Percentiles rank a stretch among this genome's conserved stretches.
These are phyloP conservation scores for Ceratocystis alfenasii DNA, from an alignment of 2,329 filamentous ascomycete species.

Conservation along the genomic window DNA sequence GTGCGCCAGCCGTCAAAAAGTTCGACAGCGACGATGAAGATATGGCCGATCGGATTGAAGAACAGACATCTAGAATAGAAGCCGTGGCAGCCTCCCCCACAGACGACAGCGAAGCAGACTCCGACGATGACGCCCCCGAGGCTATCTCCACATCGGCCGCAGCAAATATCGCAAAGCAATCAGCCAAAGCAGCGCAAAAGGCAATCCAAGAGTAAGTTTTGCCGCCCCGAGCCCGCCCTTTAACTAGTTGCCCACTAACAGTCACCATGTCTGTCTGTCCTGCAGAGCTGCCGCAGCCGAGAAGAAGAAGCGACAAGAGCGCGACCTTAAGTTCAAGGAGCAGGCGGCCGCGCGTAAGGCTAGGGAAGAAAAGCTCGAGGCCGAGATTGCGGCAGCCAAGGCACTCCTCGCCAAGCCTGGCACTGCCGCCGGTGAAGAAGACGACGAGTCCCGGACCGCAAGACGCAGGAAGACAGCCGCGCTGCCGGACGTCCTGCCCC, in stretches of 20 bases:
- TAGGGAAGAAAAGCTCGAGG: conserved; percentile 25
- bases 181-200: conserved; percentile 37
- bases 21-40: conserved; percentile 22
- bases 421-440: not conserved
- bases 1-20: conserved; percentile 13
- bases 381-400: conserved; percentile 21
- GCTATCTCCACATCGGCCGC: conserved; percentile 43
- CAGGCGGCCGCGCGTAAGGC: conserved; percentile 42
- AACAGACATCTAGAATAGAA: not conserved
- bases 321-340: conserved; percentile 42
- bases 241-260: conserved; percentile 18
- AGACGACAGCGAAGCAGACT: conserved; percentile 27
- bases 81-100: not conserved
- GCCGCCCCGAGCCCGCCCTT: not conserved
- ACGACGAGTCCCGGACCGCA: not conserved
- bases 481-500: conserved; percentile 39
- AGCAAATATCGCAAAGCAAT: conserved; percentile 37
- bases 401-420: conserved; percentile 22
- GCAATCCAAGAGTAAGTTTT: conserved; percentile 40
- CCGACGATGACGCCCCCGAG: conserved; percentile 46
- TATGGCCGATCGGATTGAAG: not conserved
- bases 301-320: conserved; percentile 45
- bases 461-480: conserved; percentile 16
- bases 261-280: not conserved
- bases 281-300: conserved; percentile 38